These are phyloP conservation scores for Curvularia lunata DNA, from an alignment of 2,329 filamentous ascomycete genomes.

Conservation along the genomic window DNA sequence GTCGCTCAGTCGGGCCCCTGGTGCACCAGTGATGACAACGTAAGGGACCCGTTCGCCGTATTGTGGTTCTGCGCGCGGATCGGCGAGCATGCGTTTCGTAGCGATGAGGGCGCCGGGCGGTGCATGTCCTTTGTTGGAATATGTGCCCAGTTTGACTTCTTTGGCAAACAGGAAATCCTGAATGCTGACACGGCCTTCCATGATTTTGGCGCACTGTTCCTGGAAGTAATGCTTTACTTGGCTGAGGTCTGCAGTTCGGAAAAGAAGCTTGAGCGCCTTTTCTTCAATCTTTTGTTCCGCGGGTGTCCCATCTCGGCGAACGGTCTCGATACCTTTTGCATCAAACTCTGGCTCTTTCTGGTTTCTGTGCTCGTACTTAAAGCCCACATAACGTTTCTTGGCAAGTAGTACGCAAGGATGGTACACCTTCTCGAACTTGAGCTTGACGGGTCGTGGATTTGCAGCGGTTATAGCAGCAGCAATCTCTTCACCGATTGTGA, in stretches of 20 bases:
- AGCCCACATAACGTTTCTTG: slow-evolving; percentile 98
- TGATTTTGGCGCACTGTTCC: slow-evolving; percentile 87
- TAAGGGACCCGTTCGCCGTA: slow-evolving; percentile 96
- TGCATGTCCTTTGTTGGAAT: slow-evolving; percentile 78
- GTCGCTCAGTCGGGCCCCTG: slow-evolving; percentile 83
- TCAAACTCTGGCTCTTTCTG: slow-evolving; percentile 89
- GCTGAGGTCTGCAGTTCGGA: slow-evolving; percentile 86
- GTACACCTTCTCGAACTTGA: slow-evolving; percentile 99
- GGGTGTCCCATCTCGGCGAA: slow-evolving; percentile 90
- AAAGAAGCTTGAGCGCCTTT: slow-evolving; percentile 84
- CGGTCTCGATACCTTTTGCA: slow-evolving; percentile 97
- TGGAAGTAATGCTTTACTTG: slow-evolving; percentile 91
- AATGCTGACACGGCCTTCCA: slow-evolving; percentile 84
- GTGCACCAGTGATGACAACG: slow-evolving; percentile 87
- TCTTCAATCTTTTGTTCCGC: slow-evolving; percentile 98
- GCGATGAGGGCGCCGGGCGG: slow-evolving; percentile 90
- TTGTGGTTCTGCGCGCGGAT: slow-evolving; percentile 86
- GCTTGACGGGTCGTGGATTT: slow-evolving; percentile 90
- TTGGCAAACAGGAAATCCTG: slow-evolving; percentile 96
- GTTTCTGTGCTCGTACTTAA: slow-evolving; percentile 84
- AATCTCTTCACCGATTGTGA: slow-evolving; percentile 91
- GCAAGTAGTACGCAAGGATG: slow-evolving; percentile 91
- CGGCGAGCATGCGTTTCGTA: slow-evolving; percentile 82
- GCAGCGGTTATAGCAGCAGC: slow-evolving; percentile 83
- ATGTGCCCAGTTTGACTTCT: slow-evolving; percentile 89